Evolutionary conservation across 257 asterid species (phyloP).

Genomic region (Lycium barbarum): DNA sequence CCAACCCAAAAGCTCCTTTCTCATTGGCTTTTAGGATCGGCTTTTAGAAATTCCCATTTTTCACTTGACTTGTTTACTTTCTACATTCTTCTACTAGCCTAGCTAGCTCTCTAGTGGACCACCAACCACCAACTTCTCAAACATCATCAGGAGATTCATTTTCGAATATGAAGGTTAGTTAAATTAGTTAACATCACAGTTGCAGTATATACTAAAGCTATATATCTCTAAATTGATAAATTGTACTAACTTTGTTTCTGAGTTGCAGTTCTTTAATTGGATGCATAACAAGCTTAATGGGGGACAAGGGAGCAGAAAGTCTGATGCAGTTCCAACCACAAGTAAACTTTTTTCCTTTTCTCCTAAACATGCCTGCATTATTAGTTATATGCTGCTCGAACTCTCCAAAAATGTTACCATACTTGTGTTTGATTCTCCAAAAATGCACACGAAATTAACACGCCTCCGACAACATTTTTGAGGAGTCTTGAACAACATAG

Average conservation of each 20-base stretch:
- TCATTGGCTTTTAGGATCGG: constrained; percentile 69
- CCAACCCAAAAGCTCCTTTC: constrained; percentile 53
- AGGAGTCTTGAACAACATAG: background rate
- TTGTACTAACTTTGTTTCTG: background rate
- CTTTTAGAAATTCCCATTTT: constrained; percentile 24
- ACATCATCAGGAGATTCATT: background rate
- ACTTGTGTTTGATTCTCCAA: background rate
- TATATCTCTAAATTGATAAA: background rate
- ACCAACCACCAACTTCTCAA: background rate
- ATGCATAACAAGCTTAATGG: constrained; percentile 47
- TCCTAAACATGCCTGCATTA: background rate
- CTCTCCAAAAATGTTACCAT: background rate
- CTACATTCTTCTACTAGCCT: background rate
- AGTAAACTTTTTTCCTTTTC: background rate
- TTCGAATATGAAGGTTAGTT: constrained; percentile 59
- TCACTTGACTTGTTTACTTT: background rate
- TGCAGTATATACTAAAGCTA: background rate
- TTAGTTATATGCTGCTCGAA: accelerated
- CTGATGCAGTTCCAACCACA: constrained; percentile 20
- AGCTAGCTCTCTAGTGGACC: background rate
- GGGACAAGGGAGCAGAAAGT: constrained; percentile 39
- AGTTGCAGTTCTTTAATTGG: constrained; percentile 52
- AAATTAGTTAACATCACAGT: background rate
- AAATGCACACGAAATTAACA: background rate
- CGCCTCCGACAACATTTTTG: background rate